Base-by-base conservation (phyloP, 1,284 basidiomycete genomes). In the Pseudozyma thailandica region DNA sequence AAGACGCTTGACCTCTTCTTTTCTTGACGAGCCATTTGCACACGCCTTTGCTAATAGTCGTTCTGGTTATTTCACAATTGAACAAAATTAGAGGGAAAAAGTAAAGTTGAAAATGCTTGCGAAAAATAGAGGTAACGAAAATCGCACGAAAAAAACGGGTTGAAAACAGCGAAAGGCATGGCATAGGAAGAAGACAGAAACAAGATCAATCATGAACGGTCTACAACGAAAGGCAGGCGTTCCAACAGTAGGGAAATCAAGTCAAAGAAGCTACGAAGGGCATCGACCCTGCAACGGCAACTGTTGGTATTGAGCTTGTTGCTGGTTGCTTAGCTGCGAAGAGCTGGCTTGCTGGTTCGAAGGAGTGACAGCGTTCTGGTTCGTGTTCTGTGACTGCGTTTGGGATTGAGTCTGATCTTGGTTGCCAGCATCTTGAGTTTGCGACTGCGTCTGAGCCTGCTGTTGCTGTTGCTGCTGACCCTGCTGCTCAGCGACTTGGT, bases 391-490 rank as follows among this genome's bases (percentile, higher is more conserved):
- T 21, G n/a, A n/a, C n/a, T n/a, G n/a, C n/a, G n/a, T n/a, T n/a
- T n/a, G n/a, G n/a, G 47, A 44, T 18, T 37, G 31, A 27, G 28
- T 43, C 28, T 55, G 45, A 33, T 30, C 50, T 33, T 37, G 43
- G 13, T 20, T 33, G 7, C 42, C 38, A 33, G 41, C 47, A n/a
- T n/a, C n/a, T n/a, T n/a, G n/a, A n/a, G n/a, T n/a, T 30, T 57
- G 54, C 41, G 42, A 35, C 13, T 57, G 54, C 26, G 27, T 49
- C 18, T 28, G 53, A 35, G 16, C 23, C 27, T 26, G 50, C 41
- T 46, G 43, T 23, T 56, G 46, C 42, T 57, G 41, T 18, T 57
- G 54, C 33, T 44, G 45, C 18, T 46, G 44, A n/a, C 28, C 25
- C 7, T 53, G 50, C 46, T 53, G 50, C 23, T 44, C 16, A 37